Percentiles rank a stretch among this genome's conserved stretches.
These are phyloP conservation scores for Podospora fimiseda DNA, from an alignment of 495 filamentous ascomycete species.

Conservation along the genomic window DNA sequence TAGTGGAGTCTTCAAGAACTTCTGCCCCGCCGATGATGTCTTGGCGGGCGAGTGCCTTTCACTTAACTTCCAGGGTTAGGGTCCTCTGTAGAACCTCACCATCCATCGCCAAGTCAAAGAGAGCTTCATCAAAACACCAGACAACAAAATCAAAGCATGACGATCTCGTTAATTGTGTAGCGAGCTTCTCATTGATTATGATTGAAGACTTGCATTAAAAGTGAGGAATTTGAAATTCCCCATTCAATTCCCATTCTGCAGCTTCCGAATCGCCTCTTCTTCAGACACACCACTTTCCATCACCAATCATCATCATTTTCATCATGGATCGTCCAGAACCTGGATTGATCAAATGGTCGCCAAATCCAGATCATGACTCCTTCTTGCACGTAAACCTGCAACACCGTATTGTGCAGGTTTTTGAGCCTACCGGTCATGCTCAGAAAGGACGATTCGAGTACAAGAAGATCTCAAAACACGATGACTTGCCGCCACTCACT, in stretches of 20 bases:
- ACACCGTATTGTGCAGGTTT: conserved; percentile 71
- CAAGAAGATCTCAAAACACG: conserved; percentile 62
- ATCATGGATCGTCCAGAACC: conserved; percentile 49
- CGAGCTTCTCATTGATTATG: too few relatives aligned
- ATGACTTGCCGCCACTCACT: conserved; percentile 76
- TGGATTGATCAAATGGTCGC: conserved; percentile 78
- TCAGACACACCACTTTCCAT: conserved; percentile 1
- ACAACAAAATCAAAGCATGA: background rate
- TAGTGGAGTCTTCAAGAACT: background rate
- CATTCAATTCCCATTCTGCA: too few relatives aligned
- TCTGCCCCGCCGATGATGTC: background rate
- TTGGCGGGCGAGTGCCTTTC: background rate
- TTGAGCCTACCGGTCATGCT: conserved; percentile 59
- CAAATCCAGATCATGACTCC: conserved; percentile 55
- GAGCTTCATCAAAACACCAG: background rate
- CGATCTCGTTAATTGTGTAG: background rate
- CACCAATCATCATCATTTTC: background rate
- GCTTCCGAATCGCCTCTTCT: too few relatives aligned
- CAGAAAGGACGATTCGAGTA: conserved; percentile 52
- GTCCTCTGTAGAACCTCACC: background rate
- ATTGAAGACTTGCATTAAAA: too few relatives aligned
- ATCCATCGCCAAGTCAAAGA: background rate
- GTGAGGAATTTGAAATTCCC: too few relatives aligned
- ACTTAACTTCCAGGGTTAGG: background rate
- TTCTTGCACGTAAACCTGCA: conserved; percentile 84